Evolutionary conservation across 345 rosid species (phyloP), one percentile per base, ranked within the genome.

Genomic region (Citrus reticulata): DNA sequence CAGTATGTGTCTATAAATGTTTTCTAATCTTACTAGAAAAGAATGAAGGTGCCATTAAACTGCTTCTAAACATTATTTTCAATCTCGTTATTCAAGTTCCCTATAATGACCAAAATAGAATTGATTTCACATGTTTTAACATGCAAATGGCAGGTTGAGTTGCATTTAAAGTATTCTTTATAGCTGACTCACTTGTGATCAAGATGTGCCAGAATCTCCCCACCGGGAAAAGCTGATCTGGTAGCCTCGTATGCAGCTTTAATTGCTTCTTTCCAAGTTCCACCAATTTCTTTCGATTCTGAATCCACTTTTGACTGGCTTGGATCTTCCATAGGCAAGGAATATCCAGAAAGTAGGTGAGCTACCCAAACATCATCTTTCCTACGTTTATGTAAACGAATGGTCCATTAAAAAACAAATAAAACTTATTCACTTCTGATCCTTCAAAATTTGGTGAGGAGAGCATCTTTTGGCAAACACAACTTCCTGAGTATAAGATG

Each of bases 291-390:
- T 24, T 81, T 82, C 11, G 85, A 58, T 61, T 77, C 80, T 61
- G 76, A 79, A 6, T 85, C 83, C 55, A n/a, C 78, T 72, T 88
- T 87, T 63, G 83, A 69, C 62, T 87, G 82, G 46, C 81, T 79
- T 54, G 91, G 90, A 75, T 95, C 97, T 81, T 92, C 98, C 98
- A 90, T 92, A 35, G 91, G 98, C 73, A 95, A 83, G 17, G 94
- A 89, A 86, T 93, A 89, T 37, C 97, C 95, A 13, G 94, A 95
- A 77, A 95, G 97, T 35, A 93, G 85, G 80, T 93, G 99, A 65
- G 91, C 92, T 22, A 93, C 99, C 99, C 97, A 93, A 66, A 95
- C 87, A 78, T 88, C 90, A 16, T 87, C 93, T 87, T 92, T 93
- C 83, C 98, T 93, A 84, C 70, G 66, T 30, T 77, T 30, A 55